Evolutionary conservation across 2,329 filamentous ascomycete species (phyloP).

Genomic region (Knoxdaviesia capensis): DNA sequence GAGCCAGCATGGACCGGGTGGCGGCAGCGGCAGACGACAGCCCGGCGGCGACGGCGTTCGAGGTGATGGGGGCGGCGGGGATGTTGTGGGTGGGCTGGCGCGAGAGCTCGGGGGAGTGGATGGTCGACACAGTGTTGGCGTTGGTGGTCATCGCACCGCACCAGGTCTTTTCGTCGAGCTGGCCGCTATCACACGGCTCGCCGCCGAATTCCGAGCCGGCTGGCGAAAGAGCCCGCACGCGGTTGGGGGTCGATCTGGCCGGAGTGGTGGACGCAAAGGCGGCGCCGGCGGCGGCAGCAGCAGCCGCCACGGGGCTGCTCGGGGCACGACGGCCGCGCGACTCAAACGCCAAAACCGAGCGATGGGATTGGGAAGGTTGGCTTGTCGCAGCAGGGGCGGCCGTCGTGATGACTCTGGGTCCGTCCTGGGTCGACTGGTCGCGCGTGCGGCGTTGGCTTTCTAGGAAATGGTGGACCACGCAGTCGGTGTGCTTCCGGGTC

Average conservation of each 20-base stretch:
- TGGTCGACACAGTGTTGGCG: slow-evolving; percentile 8
- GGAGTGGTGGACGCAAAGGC: too few relatives aligned
- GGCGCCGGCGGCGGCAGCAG: too few relatives aligned
- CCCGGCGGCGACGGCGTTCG: neutral
- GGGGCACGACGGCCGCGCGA: too few relatives aligned
- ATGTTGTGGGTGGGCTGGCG: slow-evolving; percentile 6
- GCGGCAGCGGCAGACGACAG: neutral
- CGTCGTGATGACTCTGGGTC: too few relatives aligned
- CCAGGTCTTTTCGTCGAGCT: slow-evolving; percentile 37
- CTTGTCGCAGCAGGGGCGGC: too few relatives aligned
- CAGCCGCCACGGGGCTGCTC: too few relatives aligned
- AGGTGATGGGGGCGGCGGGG: neutral
- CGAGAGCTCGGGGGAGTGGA: neutral
- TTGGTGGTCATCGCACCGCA: slow-evolving; percentile 23
- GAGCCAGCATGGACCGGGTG: slow-evolving; percentile 1
- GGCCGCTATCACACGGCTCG: slow-evolving; percentile 22
- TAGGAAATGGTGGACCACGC: slow-evolving; percentile 44
- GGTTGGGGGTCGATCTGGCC: too few relatives aligned
- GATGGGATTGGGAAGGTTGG: too few relatives aligned
- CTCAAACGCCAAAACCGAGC: too few relatives aligned
- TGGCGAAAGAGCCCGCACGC: too few relatives aligned
- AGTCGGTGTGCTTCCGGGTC: slow-evolving; percentile 23
- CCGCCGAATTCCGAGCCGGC: neutral
- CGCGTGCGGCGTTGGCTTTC: slow-evolving; percentile 28
- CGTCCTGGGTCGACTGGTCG: slow-evolving; percentile 1